Conservation (phyloP, 1,139 yeast species). For the Debaryomycetaceae sp. region DNA sequence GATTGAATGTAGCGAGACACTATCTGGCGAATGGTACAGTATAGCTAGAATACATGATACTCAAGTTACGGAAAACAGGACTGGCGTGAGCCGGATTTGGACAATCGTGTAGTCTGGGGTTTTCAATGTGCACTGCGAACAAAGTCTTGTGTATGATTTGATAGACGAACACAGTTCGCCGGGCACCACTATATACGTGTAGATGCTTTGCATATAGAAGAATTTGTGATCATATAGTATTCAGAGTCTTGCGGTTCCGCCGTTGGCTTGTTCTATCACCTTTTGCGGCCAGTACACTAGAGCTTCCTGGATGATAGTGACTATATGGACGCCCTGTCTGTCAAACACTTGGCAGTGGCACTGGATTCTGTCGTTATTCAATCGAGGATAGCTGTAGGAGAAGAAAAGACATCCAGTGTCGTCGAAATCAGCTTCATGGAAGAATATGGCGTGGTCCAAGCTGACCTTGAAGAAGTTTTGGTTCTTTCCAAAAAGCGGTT, state of each 20-base stretch:
- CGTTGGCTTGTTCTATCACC: constrained; percentile 19
- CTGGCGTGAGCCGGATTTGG: too few relatives aligned
- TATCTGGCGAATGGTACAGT: too few relatives aligned
- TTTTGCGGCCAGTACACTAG: constrained; percentile 24
- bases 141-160: too few relatives aligned
- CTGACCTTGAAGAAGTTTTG: constrained; percentile 34
- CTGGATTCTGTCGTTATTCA: constrained; percentile 34
- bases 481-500: constrained; percentile 15
- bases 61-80: too few relatives aligned
- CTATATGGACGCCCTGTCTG: constrained; percentile 27
- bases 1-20: too few relatives aligned
- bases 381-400: constrained; percentile 32
- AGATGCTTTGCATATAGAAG: too few relatives aligned
- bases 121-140: too few relatives aligned
- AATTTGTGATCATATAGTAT: too few relatives aligned
- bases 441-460: constrained; percentile 39
- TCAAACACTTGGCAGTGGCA: constrained; percentile 26
- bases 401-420: constrained; percentile 39
- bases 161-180: too few relatives aligned
- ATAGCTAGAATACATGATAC: too few relatives aligned
- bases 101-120: too few relatives aligned
- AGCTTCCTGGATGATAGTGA: constrained; percentile 37
- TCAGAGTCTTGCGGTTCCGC: constrained; percentile 5
- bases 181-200: too few relatives aligned
- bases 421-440: constrained; percentile 35